Percentiles rank a stretch among this genome's conserved stretches.
Conservation (phyloP, 169 alveolate genomes). For the Perkinsus olseni region DNA sequence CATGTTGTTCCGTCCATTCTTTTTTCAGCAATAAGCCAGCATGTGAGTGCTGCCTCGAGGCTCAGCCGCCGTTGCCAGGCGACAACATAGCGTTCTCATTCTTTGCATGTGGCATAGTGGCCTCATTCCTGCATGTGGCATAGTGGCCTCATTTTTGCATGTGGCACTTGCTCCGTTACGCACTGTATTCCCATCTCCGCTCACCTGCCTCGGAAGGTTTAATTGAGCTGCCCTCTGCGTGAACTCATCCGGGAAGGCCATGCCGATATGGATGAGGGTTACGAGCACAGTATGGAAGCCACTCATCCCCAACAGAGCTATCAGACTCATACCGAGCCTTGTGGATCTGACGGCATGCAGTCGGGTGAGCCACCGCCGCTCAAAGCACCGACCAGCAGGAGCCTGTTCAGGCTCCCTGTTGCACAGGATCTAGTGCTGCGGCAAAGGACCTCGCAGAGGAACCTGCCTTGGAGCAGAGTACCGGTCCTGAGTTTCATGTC, state of each 20-base stretch:
- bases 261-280: not conserved
- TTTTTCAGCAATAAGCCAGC: too few relatives aligned
- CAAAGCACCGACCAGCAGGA: not conserved
- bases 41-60: too few relatives aligned
- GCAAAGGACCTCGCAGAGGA: not conserved
- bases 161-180: too few relatives aligned
- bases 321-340: not conserved
- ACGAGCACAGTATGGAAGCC: not conserved
- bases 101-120: too few relatives aligned
- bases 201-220: not conserved
- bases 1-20: too few relatives aligned
- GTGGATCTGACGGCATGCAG: not conserved
- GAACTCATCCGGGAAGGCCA: not conserved
- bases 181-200: too few relatives aligned
- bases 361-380: not conserved
- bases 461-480: not conserved
- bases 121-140: too few relatives aligned
- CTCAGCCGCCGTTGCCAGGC: too few relatives aligned
- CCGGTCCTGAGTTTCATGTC: too few relatives aligned
- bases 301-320: not conserved
- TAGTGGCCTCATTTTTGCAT: too few relatives aligned
- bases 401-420: not conserved
- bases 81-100: too few relatives aligned
- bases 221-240: not conserved
- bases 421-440: not conserved